Evolutionary conservation across 768 basidiomycete genomes (phyloP).

Genomic region (Podaxis sp.): DNA sequence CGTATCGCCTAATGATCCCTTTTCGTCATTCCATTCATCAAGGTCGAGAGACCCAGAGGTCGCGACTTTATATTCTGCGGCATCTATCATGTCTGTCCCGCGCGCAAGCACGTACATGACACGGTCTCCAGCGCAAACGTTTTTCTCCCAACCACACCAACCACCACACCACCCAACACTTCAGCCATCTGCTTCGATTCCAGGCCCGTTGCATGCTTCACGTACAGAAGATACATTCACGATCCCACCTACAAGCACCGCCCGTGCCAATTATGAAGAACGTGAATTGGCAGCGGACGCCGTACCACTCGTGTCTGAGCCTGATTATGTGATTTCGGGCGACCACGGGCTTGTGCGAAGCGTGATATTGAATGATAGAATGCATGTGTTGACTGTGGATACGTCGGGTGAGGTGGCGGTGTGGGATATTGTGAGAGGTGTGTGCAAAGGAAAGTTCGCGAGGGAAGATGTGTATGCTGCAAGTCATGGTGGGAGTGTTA

Average conservation of each 20-base stretch:
- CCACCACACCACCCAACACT: neutral
- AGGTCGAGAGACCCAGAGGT: conserved; percentile 67
- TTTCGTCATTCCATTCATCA: conserved; percentile 41
- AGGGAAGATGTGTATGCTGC: conserved; percentile 64
- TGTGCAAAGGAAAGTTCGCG: conserved; percentile 70
- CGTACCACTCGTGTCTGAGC: conserved; percentile 44
- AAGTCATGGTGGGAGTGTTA: conserved; percentile 46
- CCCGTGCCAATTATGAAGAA: conserved; percentile 55
- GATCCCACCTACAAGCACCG: conserved; percentile 33
- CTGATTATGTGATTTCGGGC: conserved; percentile 74
- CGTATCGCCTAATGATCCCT: conserved; percentile 64
- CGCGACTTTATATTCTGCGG: conserved; percentile 84
- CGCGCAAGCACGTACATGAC: conserved; percentile 22
- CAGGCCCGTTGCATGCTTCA: conserved; percentile 28
- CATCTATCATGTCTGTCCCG: conserved; percentile 68
- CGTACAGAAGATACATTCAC: conserved; percentile 36
- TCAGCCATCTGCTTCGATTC: neutral
- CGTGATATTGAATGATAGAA: conserved; percentile 79
- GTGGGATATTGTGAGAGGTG: conserved; percentile 85
- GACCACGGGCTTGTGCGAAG: conserved; percentile 81
- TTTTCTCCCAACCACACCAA: conserved; percentile 16
- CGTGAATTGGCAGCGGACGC: conserved; percentile 86
- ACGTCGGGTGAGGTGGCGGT: conserved; percentile 85
- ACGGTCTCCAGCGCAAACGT: conserved; percentile 26
- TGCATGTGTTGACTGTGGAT: conserved; percentile 89